Evolutionary conservation across 345 rosid species (phyloP).

Genomic region (Raphanus sativus): DNA sequence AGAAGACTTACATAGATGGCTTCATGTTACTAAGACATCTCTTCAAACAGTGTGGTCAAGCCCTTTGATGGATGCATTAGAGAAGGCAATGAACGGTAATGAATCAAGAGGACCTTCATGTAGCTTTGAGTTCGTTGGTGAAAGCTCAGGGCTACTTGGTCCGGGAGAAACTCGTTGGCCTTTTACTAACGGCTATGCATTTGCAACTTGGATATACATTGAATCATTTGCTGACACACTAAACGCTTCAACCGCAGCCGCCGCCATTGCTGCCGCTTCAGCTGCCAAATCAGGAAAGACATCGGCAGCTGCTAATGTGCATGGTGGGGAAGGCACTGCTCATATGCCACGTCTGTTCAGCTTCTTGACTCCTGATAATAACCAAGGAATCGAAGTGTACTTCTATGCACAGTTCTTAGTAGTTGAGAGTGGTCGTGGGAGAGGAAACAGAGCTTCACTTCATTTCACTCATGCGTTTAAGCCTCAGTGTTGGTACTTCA

Average conservation of each 20-base stretch:
- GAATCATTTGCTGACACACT: conserved; percentile 97
- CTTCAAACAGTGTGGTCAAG: conserved; percentile 66
- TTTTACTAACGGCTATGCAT: conserved; percentile 86
- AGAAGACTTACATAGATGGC: conserved; percentile 69
- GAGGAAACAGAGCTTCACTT: conserved; percentile 81
- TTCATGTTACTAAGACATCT: conserved; percentile 61
- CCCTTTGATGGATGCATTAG: conserved; percentile 67
- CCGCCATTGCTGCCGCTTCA: conserved; percentile 91
- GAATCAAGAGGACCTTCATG: conserved; percentile 91
- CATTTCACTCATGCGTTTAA: conserved; percentile 98
- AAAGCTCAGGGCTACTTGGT: conserved; percentile 95
- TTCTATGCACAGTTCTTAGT: conserved; percentile 97
- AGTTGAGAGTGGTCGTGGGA: conserved; percentile 85
- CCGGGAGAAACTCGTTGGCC: conserved; percentile 99
- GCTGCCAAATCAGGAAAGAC: conserved; percentile 95
- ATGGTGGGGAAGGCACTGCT: conserved; percentile 95
- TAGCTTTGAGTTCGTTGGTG: conserved; percentile 95
- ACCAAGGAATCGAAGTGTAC: conserved; percentile 88
- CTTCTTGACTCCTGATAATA: conserved; percentile 82
- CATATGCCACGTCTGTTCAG: conserved; percentile 98
- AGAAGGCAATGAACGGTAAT: conserved; percentile 82
- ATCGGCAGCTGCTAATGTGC: conserved; percentile 61
- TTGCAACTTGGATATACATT: conserved; percentile 96
- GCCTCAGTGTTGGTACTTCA: conserved; percentile 97
- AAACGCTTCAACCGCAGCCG: conserved; percentile 92